Evolutionary conservation across 192 early-diverging fungal genomes (phyloP), one percentile per base, ranked within the genome.

Genomic region (Linnemannia schmuckeri): DNA sequence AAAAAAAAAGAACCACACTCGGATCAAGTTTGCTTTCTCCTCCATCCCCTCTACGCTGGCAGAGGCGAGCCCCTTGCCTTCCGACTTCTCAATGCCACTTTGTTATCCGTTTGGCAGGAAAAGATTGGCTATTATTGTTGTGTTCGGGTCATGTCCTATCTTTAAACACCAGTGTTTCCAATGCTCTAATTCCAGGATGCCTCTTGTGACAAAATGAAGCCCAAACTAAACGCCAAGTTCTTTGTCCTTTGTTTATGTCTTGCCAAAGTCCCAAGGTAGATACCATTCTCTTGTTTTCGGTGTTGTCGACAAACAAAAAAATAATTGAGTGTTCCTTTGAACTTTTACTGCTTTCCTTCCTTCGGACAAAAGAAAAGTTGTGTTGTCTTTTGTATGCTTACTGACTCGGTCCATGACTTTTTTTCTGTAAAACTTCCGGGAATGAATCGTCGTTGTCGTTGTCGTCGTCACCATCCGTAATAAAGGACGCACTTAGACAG

Each of bases 1-100:
- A 63, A 69, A 35, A 46, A n/a, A 57, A 40, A 76, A 41, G 54
- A 71, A 69, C 17, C 70, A 71, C 20, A n/a, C 38, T 41, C 35
- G 15, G 70, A n/a, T 71, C 24, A 22, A 42, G 24, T n/a, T 22
- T 22, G 8, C 38, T 35, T 70, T 35, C 17, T 41, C 38, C 20
- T 27, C 40, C 47, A 74, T 49, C 44, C 72, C 37, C 24, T 66
- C 61, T 30, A 66, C 27, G 61, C 33, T 13, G 9, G 12, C 12
- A 12, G 61, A 66, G 30, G 13, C 27, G 15, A 63, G 8, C 57
- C 57, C 57, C 57, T 63, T 63, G n/a, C 12, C 61, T 66, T 66
- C 61, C 27, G 33, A 27, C 57, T 61, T 61, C 57, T 20, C 44
- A 46, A 46, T 13, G 3, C 3, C 44, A 46, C 44, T 46, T 33